Evolutionary conservation across 768 basidiomycete species (phyloP).

Genomic region (Leccinum broughii): DNA sequence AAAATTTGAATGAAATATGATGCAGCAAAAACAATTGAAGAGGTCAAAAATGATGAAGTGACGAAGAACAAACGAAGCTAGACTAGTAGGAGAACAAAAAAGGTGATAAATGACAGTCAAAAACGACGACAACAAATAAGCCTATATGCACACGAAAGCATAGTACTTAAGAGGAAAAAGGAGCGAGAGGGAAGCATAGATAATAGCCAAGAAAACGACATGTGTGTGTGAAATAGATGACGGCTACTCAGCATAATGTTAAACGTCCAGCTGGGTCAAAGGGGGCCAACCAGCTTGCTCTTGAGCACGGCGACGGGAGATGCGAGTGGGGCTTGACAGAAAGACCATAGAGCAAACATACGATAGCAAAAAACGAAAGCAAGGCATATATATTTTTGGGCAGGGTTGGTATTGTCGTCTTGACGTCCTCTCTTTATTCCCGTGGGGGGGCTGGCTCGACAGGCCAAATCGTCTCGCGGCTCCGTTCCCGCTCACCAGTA

Average conservation of each 20-base stretch:
- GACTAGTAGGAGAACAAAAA: conserved; percentile 12
- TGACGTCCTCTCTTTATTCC: conserved; percentile 27
- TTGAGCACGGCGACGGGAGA: conserved; percentile 3
- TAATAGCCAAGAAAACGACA: conserved; percentile 28
- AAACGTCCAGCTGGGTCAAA: conserved; percentile 26
- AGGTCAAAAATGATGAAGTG: conserved; percentile 8
- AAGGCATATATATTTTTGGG: conserved; percentile 20
- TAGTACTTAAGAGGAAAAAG: background rate
- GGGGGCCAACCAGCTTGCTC: conserved; percentile 14
- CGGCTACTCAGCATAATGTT: conserved; percentile 25
- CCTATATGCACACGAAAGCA: conserved; percentile 33
- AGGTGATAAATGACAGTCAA: conserved; percentile 30
- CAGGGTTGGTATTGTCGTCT: conserved; percentile 12
- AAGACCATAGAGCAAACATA: conserved; percentile 15
- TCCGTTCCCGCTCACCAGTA: conserved; percentile 30
- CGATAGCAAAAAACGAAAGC: conserved; percentile 34
- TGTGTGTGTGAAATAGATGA: conserved; percentile 19
- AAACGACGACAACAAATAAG: conserved; percentile 21
- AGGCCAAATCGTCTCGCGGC: conserved; percentile 31
- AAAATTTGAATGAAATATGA: conserved; percentile 12
- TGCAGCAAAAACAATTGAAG: conserved; percentile 8
- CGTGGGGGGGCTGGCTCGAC: conserved; percentile 28
- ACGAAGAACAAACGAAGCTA: conserved; percentile 7
- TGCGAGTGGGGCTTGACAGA: conserved; percentile 28
- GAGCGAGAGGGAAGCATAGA: conserved; percentile 24